Percentiles rank a stretch among this genome's conserved stretches.
Evolutionary conservation across 768 basidiomycete genomes (phyloP).

Genomic region (Amanita rubescens): DNA sequence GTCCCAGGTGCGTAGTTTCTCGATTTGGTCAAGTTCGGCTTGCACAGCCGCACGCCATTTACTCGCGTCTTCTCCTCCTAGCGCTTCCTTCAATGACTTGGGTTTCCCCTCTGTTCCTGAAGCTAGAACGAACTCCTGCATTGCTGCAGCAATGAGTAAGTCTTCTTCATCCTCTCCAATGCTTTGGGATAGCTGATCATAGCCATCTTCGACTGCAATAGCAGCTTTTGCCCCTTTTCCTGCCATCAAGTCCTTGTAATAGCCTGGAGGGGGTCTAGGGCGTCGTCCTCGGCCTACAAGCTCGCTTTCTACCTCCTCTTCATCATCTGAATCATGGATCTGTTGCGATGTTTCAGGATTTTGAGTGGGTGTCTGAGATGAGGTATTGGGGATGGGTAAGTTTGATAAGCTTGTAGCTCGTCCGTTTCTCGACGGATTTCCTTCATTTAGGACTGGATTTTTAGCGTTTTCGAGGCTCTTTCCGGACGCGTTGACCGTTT

Average conservation of each 20-base stretch:
- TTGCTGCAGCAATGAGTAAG: neutral
- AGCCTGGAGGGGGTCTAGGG: neutral
- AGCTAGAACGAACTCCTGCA: neutral
- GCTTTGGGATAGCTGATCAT: neutral
- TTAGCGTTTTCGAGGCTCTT: no score
- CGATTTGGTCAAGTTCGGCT: no score
- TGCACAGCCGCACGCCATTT: no score
- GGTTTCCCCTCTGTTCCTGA: conserved; percentile 18
- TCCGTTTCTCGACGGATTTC: no score
- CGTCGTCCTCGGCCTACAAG: neutral
- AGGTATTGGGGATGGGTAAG: neutral
- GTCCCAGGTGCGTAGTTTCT: no score
- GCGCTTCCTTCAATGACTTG: no score
- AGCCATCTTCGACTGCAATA: neutral
- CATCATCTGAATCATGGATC: neutral
- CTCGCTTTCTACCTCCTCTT: neutral
- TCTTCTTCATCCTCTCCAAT: neutral
- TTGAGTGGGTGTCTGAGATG: no score
- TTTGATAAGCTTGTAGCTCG: no score
- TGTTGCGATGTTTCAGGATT: neutral
- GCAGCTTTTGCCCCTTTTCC: neutral
- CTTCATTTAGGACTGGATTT: no score
- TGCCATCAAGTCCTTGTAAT: neutral
- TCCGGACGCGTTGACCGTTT: no score
- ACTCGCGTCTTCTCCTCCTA: no score